Base-by-base conservation (phyloP, 192 early-diverging fungal species). In the Backusella morwellensis region DNA sequence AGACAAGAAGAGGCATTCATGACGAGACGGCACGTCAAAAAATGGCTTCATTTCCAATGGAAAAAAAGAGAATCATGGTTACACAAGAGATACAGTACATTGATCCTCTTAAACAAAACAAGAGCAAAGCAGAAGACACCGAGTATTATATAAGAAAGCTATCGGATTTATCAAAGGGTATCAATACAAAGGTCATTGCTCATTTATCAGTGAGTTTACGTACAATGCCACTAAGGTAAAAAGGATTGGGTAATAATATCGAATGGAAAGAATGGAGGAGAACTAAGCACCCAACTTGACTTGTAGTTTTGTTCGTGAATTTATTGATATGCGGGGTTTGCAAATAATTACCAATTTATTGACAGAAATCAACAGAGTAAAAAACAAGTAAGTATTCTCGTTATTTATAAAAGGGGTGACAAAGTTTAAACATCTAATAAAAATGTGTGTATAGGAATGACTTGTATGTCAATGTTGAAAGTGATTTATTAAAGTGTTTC, bases 401-500 rank as follows among this genome's bases (percentile, higher is more conserved):
- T 44, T 23, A 68, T 68, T 12, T 75, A 14, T 34, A 3, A 17
- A 17, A 8, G 41, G 14, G 21, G 32, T 32, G 32, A 32, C 2
- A 32, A 32, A 32, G 32, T 32, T 29, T 14, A 68, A 12, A n/a
- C 38, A 34, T 23, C 66, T 35, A 68, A 47, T 35, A 59, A 78
- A 54, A 66, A 42, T 76, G 66, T 41, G 75, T 75, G 66, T 41
- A 75, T 75, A 89, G 92, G 66, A 84, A 85, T 68, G 90, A 92
- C 17, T 84, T 86, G 26, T 92, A 95, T 78, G 79, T 91, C 26
- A 83, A 89, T 68, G 91, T 92, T 84, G 93, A 95, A 73, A 86
- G 89, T 50, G 93, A 93, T 79, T 91, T 95, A 70, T 85, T 93
- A 35, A 92, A 91, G 75, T 93, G 92, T 77, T 89, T 95, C 72